Base-by-base conservation (phyloP, 2,329 filamentous ascomycete genomes). In the Xylariomycetidae sp. region DNA sequence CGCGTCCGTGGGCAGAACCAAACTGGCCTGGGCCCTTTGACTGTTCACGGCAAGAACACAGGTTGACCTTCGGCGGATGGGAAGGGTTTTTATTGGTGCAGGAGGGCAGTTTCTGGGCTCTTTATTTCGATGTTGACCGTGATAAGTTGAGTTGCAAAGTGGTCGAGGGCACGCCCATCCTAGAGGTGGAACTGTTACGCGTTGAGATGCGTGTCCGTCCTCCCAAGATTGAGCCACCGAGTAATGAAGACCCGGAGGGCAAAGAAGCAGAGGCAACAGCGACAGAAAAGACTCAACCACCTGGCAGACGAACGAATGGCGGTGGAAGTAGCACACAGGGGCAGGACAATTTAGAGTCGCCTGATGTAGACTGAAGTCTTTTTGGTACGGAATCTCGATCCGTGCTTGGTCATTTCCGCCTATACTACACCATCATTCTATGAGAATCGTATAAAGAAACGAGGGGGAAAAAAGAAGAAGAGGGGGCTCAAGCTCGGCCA, bases 101-200 rank as follows among this genome's bases (percentile, higher is more conserved):
- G 38, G 64, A 68, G 29, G 58, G 62, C 4, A 57, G 58, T 2
- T 59, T 66, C 37, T 70, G 66, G 65, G 57, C 59, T 1, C 44
- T 69, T 5, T 70, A 67, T 35, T 70, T 67, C 33, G 67, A 70
- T 36, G 38, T 54, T 1, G 66, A 70, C 30, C 60, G 62, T n/a
- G 59, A 73, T 42, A 49, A 52, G 3, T 42, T 73, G 16, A 56
- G 48, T 29, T 48, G 45, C 4, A 74, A 68, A 44, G 52, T 75
- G 1, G 52, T 58, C 2, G 47, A 55, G 22, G 68, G 63, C 0
- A 66, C 60, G 3, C 57, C 64, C 2, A 63, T 76, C 1, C 54
- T 79, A 5, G 74, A 77, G 35, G 50, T 79, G 3, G 70, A 75
- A 47, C 53, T 79, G 14, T 50, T 58, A 5, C 59, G 72, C 9